Percentiles rank a stretch among this genome's conserved stretches.
phyloP scores from a whole-genome alignment of 1,139 yeast genomes.

The Geotrichum carabidarum region DNA sequence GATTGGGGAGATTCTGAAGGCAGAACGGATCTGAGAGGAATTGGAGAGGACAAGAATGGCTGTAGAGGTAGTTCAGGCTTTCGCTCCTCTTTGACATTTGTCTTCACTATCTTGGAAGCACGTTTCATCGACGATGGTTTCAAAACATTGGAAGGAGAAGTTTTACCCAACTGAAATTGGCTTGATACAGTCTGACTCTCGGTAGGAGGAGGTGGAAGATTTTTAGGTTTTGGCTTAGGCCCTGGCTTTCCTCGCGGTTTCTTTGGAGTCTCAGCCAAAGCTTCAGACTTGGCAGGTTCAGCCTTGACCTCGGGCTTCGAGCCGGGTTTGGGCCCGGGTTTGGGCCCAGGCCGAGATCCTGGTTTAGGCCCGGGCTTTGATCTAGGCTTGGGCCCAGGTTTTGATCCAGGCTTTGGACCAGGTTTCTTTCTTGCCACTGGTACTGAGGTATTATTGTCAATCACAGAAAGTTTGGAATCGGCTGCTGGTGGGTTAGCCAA shows the following conservation, averaged over 20 bases:
- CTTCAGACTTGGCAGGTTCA: not conserved
- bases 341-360: not conserved
- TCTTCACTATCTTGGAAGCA: too few relatives aligned
- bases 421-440: not conserved
- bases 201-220: not conserved
- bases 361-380: not conserved
- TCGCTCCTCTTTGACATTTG: too few relatives aligned
- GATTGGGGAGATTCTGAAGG: too few relatives aligned
- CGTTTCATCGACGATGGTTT: too few relatives aligned
- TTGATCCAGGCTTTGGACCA: not conserved
- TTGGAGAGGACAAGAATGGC: too few relatives aligned
- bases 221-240: constrained; percentile 3
- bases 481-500: not conserved
- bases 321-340: not conserved
- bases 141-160: too few relatives aligned
- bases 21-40: too few relatives aligned
- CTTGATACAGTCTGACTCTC: too few relatives aligned
- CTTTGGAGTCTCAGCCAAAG: not conserved
- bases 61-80: too few relatives aligned
- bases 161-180: too few relatives aligned
- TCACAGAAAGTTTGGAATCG: not conserved
- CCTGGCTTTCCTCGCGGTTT: constrained; percentile 1
- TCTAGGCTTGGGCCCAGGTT: not conserved
- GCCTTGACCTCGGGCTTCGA: not conserved
- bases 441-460: not conserved